Evolutionary conservation across 73 alveolate species (phyloP), one percentile per base, ranked within the genome.

Genomic region (Uronychia setigera): DNA sequence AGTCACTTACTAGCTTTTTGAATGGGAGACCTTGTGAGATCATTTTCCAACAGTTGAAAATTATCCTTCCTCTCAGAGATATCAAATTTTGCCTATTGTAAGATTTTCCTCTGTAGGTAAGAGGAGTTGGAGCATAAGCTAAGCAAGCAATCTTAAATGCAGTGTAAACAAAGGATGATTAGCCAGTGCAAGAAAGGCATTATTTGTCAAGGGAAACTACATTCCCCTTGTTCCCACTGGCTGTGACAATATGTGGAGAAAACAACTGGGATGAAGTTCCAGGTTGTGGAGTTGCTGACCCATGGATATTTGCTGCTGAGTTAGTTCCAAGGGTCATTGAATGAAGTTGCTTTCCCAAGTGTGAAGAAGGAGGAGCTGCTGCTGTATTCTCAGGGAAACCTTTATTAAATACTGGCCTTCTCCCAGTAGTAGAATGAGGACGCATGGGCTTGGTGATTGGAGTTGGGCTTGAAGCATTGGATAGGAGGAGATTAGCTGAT

Each of bases 81-180:
- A 32, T 32, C 31, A 82, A 74, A n/a, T 82, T 58, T 11, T 11
- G 31, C 31, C 89, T 74, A n/a, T 19, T 26, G 29, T 25, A 60
- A 74, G 9, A 11, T 29, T 32, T 33, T 0, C 78, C 83, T 74
- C 84, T 26, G 76, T 31, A 82, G 0, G 26, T 0, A n/a, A 82
- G 83, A n/a, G 33, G 75, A 67, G 75, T 19, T 13, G 89, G 89
- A n/a, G 82, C 35, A 60, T 82, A 82, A 30, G 89, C 89, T 29
- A 82, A 60, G 84, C 89, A 82, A 26, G 89, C 89, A 26, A 82
- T 82, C 60, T 82, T 82, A 32, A 82, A 82, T 26, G 89, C 89
- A 31, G 35, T 19, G 26, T 28, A 46, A 26, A 82, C 78, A 27
- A 82, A 26, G 29, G 76, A 29, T 13, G 35, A 46, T 32, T 82